Conservation (phyloP, 805 yeast species). For the Cyberlindnera mrakii region DNA sequence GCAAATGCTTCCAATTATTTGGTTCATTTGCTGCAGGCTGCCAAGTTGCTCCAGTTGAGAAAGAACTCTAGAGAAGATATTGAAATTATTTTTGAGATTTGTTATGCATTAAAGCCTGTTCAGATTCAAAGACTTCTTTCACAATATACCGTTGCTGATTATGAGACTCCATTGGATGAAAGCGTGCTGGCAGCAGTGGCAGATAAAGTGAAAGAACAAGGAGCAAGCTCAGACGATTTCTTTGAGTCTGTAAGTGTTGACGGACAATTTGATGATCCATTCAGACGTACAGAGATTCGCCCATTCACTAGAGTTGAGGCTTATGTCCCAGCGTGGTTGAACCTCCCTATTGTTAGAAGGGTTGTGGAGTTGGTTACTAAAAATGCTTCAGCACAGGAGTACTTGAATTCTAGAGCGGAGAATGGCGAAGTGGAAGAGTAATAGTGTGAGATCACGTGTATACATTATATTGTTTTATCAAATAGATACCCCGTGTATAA, state of each 20-base stretch:
- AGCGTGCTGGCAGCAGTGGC: constrained; percentile 79
- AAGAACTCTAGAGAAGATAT: constrained; percentile 87
- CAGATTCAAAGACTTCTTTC: constrained; percentile 90
- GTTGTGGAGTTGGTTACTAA: constrained; percentile 83
- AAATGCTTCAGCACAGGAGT: constrained; percentile 69
- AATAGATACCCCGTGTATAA: too few relatives aligned
- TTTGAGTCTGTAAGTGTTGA: constrained; percentile 64
- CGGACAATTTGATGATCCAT: constrained; percentile 80
- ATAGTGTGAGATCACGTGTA: neutral
- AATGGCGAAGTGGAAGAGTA: constrained; percentile 9
- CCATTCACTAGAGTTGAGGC: constrained; percentile 81
- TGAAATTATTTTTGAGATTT: constrained; percentile 87
- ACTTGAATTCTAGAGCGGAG: constrained; percentile 21
- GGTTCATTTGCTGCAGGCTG: constrained; percentile 85
- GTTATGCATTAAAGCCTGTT: constrained; percentile 89
- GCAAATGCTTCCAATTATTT: constrained; percentile 81
- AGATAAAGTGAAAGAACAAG: constrained; percentile 62
- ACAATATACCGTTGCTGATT: constrained; percentile 87
- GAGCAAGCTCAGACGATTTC: constrained; percentile 51
- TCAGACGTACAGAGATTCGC: constrained; percentile 64
- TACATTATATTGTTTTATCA: too few relatives aligned
- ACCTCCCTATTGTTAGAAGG: constrained; percentile 81
- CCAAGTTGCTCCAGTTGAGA: constrained; percentile 86
- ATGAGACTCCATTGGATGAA: constrained; percentile 86
- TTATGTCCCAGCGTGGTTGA: constrained; percentile 92